phyloP scores from a whole-genome alignment of 2,329 filamentous ascomycete species.

The Fonsecaea erecta region DNA sequence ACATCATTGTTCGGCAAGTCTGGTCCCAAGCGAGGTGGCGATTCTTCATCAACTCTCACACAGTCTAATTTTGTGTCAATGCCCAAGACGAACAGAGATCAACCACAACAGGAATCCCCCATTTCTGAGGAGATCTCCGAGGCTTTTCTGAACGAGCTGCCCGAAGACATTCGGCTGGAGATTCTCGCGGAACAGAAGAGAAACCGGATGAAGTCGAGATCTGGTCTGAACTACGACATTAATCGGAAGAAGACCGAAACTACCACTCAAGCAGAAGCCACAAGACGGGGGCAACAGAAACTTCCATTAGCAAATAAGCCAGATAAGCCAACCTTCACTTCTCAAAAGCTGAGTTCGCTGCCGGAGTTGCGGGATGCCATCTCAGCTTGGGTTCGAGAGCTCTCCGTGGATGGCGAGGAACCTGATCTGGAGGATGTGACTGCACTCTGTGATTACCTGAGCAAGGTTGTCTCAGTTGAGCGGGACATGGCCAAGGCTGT shows the following conservation, averaged over 20 bases:
- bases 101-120: slow-evolving; percentile 35
- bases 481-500: slow-evolving; percentile 75
- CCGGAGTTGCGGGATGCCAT: slow-evolving; percentile 75
- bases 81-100: slow-evolving; percentile 30
- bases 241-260: slow-evolving; percentile 38
- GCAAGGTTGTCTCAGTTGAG: slow-evolving; percentile 74
- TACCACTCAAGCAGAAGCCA: slow-evolving; percentile 23
- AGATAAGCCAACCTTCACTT: slow-evolving; percentile 65
- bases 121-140: slow-evolving; percentile 58
- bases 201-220: slow-evolving; percentile 61
- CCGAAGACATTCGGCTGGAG: slow-evolving; percentile 77
- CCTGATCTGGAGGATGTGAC: slow-evolving; percentile 79
- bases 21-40: slow-evolving; percentile 57
- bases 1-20: slow-evolving; percentile 48
- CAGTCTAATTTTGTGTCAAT: slow-evolving; percentile 72
- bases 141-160: slow-evolving; percentile 80
- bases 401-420: slow-evolving; percentile 74
- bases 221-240: slow-evolving; percentile 54
- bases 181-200: slow-evolving; percentile 75
- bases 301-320: slow-evolving; percentile 56
- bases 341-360: slow-evolving; percentile 58
- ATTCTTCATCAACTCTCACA: slow-evolving; percentile 64
- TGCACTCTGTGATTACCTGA: slow-evolving; percentile 74
- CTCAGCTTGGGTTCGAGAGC: slow-evolving; percentile 74
- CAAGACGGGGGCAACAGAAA: slow-evolving; percentile 44